Percentiles rank a stretch among this genome's conserved stretches.
Evolutionary conservation across 2,329 filamentous ascomycete genomes (phyloP).

Genomic region (Paraphoma chrysanthemicola): DNA sequence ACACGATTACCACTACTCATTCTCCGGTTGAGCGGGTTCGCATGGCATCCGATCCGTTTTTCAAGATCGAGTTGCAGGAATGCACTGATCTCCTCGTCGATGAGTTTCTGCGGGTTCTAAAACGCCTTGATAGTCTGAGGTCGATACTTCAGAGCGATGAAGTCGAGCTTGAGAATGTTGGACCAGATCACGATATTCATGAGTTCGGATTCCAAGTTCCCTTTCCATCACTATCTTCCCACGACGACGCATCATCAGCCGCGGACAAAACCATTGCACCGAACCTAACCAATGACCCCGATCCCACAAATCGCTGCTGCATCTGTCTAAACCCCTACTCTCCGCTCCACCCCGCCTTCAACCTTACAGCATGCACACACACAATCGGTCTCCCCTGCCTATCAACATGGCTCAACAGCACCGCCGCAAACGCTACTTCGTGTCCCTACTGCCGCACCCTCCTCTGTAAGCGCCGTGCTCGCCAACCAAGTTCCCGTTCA

Average conservation of each 20-base stretch:
- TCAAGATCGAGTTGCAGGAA: not conserved
- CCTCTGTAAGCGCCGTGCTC: conserved; percentile 11
- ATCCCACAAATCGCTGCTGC: conserved; percentile 11
- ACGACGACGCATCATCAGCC: not conserved
- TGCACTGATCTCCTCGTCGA: not conserved
- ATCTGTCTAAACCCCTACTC: conserved; percentile 16
- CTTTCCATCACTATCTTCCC: not conserved
- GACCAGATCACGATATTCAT: conserved; percentile 13
- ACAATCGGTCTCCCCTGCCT: conserved; percentile 16
- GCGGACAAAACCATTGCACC: too few species aligned
- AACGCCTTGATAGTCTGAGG: not conserved
- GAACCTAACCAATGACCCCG: too few species aligned
- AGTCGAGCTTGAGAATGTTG: conserved; percentile 14
- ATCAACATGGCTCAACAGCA: conserved; percentile 16
- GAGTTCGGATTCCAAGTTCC: conserved; percentile 9
- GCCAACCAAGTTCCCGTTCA: not conserved
- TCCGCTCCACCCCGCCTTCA: conserved; percentile 8
- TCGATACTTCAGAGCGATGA: not conserved
- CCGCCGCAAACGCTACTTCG: conserved; percentile 9
- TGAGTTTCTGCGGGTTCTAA: not conserved
- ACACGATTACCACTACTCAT: not conserved
- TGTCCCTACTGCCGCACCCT: conserved; percentile 18
- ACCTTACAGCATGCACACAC: conserved; percentile 13
- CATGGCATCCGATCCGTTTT: not conserved
- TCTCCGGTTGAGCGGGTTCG: not conserved